Evolutionary conservation across 352 stramenopile genomes (phyloP), one percentile per base, ranked within the genome.

Genomic region (Phytophthora colocasiae): DNA sequence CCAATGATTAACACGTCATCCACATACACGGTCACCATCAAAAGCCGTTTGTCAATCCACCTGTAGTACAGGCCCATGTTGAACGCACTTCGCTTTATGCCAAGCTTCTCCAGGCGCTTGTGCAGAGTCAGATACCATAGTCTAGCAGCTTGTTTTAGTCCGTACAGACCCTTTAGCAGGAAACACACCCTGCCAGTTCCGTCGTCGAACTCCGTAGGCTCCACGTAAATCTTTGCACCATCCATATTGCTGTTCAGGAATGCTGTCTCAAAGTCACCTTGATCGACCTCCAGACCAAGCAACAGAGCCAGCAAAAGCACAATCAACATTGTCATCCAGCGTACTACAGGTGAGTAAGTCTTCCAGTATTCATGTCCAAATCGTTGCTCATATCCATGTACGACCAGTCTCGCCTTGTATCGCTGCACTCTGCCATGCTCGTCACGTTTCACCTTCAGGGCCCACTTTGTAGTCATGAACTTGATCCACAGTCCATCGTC

Each of bases 161-260:
- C 31, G 3, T 36, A 36, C 7, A 36, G 8, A 4, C 31, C 31
- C 9, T 36, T 36, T 0, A 36, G 4, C 9, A 36, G 9, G 1
- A 36, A 11, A n/a, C 26, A 50, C 1, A 59, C 52, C 6, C 39
- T 15, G 24, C 10, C 38, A 2, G 39, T 50, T 2, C 39, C 54
- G 14, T 53, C 29, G 11, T 62, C 17, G 31, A 58, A 64, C 6
- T 51, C 43, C 0, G 8, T n/a, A 2, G 38, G 57, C 19, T 64
- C 45, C 46, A 64, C 56, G 27, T 53, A 64, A 6, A 57, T 64
- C 6, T 51, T 19, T 0, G 51, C 46, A 0, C 46, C 57, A 5
- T 17, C 34, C n/a, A 64, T 6, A n/a, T 24, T 4, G n/a, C 57
- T 40, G 6, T 57, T 64, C 0, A 64, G 27, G 36, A 57, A 64